A percentile compares a stretch with the other conserved stretches of the same genome.
phyloP scores from a whole-genome alignment of 2,329 filamentous ascomycete genomes.

The Ceratocystiopsis brevicomis region DNA sequence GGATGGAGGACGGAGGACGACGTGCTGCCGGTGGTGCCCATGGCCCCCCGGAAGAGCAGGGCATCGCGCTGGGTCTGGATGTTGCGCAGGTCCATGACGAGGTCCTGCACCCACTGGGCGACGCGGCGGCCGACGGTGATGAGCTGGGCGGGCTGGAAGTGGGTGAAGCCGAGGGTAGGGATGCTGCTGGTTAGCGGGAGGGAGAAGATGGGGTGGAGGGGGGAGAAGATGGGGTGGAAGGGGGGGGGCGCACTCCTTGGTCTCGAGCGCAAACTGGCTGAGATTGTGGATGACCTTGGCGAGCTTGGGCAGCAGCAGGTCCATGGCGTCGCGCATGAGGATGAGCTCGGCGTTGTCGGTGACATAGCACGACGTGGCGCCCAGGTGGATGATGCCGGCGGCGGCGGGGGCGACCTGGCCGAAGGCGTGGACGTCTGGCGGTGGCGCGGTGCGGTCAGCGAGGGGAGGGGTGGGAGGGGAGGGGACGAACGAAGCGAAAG shows the following conservation, averaged over 20 bases:
- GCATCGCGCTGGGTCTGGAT: constrained; percentile 50
- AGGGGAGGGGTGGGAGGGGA: too few species aligned
- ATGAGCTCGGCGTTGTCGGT: constrained; percentile 59
- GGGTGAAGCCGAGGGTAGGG: constrained; percentile 28
- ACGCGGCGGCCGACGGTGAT: constrained; percentile 49
- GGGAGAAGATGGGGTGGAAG: too few species aligned
- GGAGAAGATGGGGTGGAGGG: too few species aligned
- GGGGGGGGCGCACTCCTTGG: constrained; percentile 16
- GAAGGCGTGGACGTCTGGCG: constrained; percentile 55
- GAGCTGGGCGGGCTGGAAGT: constrained; percentile 43
- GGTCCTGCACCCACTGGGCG: constrained; percentile 54
- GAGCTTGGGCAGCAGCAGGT: constrained; percentile 59
- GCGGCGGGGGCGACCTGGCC: constrained; percentile 56
- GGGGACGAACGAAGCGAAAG: too few species aligned
- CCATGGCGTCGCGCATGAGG: constrained; percentile 51
- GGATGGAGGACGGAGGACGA: background rate
- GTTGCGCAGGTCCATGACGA: constrained; percentile 49
- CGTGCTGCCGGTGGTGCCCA: constrained; percentile 13
- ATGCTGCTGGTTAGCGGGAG: constrained; percentile 4
- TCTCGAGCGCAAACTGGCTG: constrained; percentile 46
- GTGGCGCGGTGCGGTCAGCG: constrained; percentile 6
- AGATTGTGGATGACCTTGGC: constrained; percentile 64
- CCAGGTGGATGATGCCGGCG: constrained; percentile 67
- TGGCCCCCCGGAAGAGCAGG: constrained; percentile 56
- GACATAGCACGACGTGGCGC: constrained; percentile 34